These are phyloP conservation scores for Xerocomus potaroensis DNA, from an alignment of 768 basidiomycete genomes.

Conservation along the genomic window DNA sequence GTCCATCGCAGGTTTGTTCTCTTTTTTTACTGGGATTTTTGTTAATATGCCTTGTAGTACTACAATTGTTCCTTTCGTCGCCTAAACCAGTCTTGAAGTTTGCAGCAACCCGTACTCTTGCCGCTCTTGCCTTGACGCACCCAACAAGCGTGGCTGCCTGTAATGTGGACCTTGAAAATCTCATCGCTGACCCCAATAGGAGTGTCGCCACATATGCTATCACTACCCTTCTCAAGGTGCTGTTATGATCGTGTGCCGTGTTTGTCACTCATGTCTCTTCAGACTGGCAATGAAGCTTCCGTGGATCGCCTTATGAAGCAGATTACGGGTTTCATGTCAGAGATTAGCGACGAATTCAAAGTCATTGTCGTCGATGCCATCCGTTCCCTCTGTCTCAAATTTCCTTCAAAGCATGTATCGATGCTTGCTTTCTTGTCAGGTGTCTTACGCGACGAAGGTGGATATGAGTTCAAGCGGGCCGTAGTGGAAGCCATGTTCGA, in stretches of 20 bases:
- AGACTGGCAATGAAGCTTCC: conserved; percentile 99
- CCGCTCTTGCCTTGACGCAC: conserved; percentile 80
- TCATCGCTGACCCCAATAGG: conserved; percentile 93
- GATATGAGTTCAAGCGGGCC: conserved; percentile 98
- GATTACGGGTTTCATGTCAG: conserved; percentile 97
- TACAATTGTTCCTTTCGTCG: conserved; percentile 94
- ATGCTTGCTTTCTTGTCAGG: conserved; percentile 98
- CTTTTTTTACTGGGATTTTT: not conserved
- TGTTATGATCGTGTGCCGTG: not conserved
- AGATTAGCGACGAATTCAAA: conserved; percentile 99
- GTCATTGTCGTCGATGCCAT: conserved; percentile 99
- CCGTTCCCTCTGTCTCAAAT: conserved; percentile 97
- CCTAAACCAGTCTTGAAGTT: conserved; percentile 95
- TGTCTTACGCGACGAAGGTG: conserved; percentile 95
- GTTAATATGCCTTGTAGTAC: conserved; percentile 45
- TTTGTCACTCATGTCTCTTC: conserved; percentile 10
- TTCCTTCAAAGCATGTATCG: conserved; percentile 92
- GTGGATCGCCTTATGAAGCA: conserved; percentile 99
- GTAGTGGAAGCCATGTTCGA: conserved; percentile 99
- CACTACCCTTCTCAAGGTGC: conserved; percentile 92
- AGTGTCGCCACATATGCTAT: conserved; percentile 98
- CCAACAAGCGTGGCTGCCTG: conserved; percentile 84
- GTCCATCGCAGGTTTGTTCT: conserved; percentile 74
- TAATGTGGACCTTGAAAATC: conserved; percentile 94
- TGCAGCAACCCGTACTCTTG: conserved; percentile 93